phyloP scores from a whole-genome alignment of 2,329 filamentous ascomycete species.

The Monascus ruber region DNA sequence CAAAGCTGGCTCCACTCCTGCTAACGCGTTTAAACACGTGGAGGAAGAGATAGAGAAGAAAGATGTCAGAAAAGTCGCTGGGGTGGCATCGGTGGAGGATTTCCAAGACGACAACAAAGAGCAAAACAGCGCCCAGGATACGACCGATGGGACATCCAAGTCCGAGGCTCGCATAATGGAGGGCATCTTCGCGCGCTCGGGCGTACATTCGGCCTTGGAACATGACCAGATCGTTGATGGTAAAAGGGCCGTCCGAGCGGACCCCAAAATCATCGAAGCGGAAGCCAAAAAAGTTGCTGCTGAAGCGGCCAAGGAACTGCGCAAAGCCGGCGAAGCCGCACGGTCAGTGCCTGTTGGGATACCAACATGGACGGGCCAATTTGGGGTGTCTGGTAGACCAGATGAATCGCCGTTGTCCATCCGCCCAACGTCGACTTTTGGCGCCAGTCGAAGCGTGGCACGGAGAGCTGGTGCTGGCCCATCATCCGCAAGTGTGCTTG shows the following conservation, averaged over 20 bases:
- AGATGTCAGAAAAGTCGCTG: conserved; percentile 43
- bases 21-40: background rate
- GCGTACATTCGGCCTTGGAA: conserved; percentile 81
- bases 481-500: conserved; percentile 29
- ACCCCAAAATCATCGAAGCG: conserved; percentile 64
- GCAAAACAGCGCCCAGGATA: conserved; percentile 8
- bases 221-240: conserved; percentile 85
- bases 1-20: conserved; percentile 1
- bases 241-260: conserved; percentile 58
- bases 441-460: conserved; percentile 22
- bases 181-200: conserved; percentile 74
- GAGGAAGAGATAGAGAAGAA: conserved; percentile 21
- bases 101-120: conserved; percentile 43
- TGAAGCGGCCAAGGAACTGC: conserved; percentile 64
- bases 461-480: conserved; percentile 26
- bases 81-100: conserved; percentile 54
- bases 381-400: conserved; percentile 65
- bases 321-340: conserved; percentile 61
- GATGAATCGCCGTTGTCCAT: conserved; percentile 40
- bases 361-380: conserved; percentile 85
- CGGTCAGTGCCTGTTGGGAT: conserved; percentile 65
- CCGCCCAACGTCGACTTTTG: conserved; percentile 16
- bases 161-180: conserved; percentile 70
- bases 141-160: conserved; percentile 19
- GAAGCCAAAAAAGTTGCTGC: conserved; percentile 73